phyloP scores from a whole-genome alignment of 768 basidiomycete genomes.

The Trametes gibbosa region DNA sequence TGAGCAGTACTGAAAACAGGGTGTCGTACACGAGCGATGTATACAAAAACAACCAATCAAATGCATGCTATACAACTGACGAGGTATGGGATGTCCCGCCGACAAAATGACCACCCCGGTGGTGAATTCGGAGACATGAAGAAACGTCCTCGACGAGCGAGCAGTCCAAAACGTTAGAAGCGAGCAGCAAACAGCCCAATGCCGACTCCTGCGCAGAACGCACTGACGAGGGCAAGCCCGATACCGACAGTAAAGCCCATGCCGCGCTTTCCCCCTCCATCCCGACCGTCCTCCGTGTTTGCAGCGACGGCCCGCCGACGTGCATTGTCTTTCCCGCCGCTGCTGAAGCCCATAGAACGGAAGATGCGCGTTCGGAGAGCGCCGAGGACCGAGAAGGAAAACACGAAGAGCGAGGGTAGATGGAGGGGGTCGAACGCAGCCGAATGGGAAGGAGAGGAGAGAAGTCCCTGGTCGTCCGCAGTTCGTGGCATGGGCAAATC shows the following conservation, averaged over 20 bases:
- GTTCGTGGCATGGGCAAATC: slow-evolving; percentile 2
- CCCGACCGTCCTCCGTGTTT: background rate
- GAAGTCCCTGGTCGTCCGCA: background rate
- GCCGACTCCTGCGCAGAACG: slow-evolving; percentile 45
- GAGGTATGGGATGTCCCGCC: no score
- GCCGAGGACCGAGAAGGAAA: slow-evolving; percentile 58
- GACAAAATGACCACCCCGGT: no score
- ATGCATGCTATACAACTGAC: no score
- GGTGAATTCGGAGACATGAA: no score
- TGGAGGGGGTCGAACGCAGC: slow-evolving; percentile 60
- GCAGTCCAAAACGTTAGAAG: no score
- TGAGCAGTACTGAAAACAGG: no score
- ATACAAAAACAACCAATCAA: no score
- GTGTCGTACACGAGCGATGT: no score
- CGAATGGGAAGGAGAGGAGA: slow-evolving; percentile 23
- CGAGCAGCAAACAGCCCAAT: slow-evolving; percentile 36
- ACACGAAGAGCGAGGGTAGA: slow-evolving; percentile 57
- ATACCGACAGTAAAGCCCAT: slow-evolving; percentile 21
- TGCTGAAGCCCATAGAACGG: slow-evolving; percentile 21
- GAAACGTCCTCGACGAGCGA: no score
- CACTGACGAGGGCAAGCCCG: slow-evolving; percentile 37
- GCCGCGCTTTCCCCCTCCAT: background rate
- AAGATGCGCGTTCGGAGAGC: slow-evolving; percentile 37
- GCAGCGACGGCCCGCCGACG: background rate
- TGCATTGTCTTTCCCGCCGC: background rate